These are phyloP conservation scores for Apiotrichum gracile DNA, from an alignment of 1,284 basidiomycete species.

Conservation along the genomic window DNA sequence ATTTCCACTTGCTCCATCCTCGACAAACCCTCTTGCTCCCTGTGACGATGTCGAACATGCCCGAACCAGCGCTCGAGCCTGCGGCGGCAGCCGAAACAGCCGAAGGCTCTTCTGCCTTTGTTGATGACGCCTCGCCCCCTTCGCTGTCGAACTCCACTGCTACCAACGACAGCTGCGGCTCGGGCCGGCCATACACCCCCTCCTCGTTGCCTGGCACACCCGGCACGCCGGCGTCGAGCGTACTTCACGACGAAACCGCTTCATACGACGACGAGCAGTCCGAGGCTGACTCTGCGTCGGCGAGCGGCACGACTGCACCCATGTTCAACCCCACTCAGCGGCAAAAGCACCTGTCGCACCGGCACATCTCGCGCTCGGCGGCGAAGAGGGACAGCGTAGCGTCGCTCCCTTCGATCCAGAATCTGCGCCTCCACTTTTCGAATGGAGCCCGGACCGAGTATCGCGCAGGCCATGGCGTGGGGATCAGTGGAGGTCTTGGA, in stretches of 20 bases:
- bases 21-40: too few relatives aligned
- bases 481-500: constrained; percentile 21
- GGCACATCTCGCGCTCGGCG: constrained; percentile 40
- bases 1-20: too few relatives aligned
- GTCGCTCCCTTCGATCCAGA: constrained; percentile 43
- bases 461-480: constrained; percentile 32
- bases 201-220: neutral
- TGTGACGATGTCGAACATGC: neutral
- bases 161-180: neutral
- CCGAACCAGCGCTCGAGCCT: neutral
- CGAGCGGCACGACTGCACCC: neutral
- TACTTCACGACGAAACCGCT: neutral
- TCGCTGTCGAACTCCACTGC: neutral
- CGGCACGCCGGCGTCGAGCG: neutral
- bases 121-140: neutral
- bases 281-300: neutral
- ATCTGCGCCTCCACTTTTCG: constrained; percentile 42
- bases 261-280: neutral
- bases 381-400: constrained; percentile 44
- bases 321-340: neutral
- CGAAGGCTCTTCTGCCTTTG: neutral
- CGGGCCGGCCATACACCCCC: neutral
- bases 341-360: constrained; percentile 25
- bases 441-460: constrained; percentile 29
- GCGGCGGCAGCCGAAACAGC: neutral